phyloP scores from a whole-genome alignment of 208 protist genomes.

The Trypanosoma boissoni region DNA sequence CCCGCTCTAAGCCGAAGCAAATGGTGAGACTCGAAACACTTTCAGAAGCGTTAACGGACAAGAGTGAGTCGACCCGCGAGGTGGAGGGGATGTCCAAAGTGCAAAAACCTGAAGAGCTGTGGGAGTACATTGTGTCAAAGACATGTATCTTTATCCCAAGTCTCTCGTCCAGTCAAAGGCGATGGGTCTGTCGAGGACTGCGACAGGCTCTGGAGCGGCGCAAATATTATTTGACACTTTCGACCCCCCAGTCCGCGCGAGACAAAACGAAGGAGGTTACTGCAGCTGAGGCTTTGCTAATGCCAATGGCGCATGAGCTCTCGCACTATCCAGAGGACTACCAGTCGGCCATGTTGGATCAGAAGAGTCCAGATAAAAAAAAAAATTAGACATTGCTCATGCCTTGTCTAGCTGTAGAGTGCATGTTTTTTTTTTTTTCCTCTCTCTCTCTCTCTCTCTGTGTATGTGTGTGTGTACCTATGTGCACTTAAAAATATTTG shows the following conservation, averaged over 20 bases:
- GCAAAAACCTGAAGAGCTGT: constrained; percentile 64
- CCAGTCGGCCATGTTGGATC: constrained; percentile 28
- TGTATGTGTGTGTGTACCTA: background rate
- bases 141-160: constrained; percentile 72
- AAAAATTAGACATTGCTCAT: background rate
- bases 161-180: constrained; percentile 39
- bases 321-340: constrained; percentile 46
- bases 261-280: background rate
- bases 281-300: constrained; percentile 34
- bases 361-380: background rate
- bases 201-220: constrained; percentile 34
- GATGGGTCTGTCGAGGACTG: constrained; percentile 39
- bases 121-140: constrained; percentile 74
- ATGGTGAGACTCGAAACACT: background rate
- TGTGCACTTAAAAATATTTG: too few relatives aligned
- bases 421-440: constrained; percentile 4
- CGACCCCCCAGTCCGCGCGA: background rate
- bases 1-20: constrained; percentile 13
- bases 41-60: background rate
- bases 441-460: background rate
- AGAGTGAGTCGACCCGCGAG: too few relatives aligned
- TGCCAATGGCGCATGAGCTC: constrained; percentile 67
- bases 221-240: constrained; percentile 9
- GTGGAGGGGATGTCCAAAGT: too few relatives aligned
- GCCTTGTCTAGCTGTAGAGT: too few relatives aligned